phyloP scores from a whole-genome alignment of 352 stramenopile genomes.

The Phytophthora palmivora region DNA sequence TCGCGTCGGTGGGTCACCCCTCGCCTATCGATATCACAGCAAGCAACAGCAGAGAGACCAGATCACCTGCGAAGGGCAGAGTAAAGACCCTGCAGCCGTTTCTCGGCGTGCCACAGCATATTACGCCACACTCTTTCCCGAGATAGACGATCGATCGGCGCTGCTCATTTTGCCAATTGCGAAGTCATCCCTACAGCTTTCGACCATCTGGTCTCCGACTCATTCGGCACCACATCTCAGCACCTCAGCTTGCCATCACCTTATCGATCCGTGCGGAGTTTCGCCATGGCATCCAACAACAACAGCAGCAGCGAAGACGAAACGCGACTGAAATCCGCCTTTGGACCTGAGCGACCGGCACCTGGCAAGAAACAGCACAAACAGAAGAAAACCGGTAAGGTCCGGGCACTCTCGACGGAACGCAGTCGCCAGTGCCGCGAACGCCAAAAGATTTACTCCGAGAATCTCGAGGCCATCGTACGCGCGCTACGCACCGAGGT shows the following conservation, averaged over 20 bases:
- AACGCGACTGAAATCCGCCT: not conserved
- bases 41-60: slow-evolving; percentile 15
- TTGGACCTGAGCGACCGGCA: slow-evolving; percentile 7
- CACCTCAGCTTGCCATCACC: not conserved
- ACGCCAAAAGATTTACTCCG: slow-evolving; percentile 58
- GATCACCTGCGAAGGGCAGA: slow-evolving; percentile 26
- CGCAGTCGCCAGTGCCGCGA: slow-evolving; percentile 59
- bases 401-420: slow-evolving; percentile 52
- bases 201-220: slow-evolving; percentile 23
- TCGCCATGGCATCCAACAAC: slow-evolving; percentile 19
- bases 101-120: too few relatives aligned
- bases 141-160: slow-evolving; percentile 7
- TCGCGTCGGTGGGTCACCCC: slow-evolving; percentile 10
- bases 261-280: slow-evolving; percentile 17
- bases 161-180: slow-evolving; percentile 45
- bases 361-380: slow-evolving; percentile 27
- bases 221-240: slow-evolving; percentile 31
- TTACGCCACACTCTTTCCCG: slow-evolving; percentile 23
- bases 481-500: slow-evolving; percentile 49
- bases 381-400: slow-evolving; percentile 17
- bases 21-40: slow-evolving; percentile 25
- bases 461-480: slow-evolving; percentile 46
- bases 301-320: slow-evolving; percentile 19
- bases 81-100: slow-evolving; percentile 24
- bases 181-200: slow-evolving; percentile 8